phyloP scores from a whole-genome alignment of 345 rosid genomes.

The Citrus australasica region DNA sequence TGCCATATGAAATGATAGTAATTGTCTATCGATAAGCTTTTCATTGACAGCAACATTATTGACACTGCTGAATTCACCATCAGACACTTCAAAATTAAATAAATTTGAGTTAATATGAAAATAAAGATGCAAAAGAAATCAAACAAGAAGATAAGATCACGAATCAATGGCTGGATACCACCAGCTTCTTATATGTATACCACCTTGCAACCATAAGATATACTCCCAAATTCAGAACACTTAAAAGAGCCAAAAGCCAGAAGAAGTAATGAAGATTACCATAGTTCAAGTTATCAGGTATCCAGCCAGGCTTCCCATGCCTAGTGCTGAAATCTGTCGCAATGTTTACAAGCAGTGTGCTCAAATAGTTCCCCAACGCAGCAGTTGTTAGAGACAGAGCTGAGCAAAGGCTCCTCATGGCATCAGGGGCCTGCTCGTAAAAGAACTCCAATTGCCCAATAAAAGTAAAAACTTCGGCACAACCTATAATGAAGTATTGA shows the following conservation, averaged over 20 bases:
- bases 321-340: constrained; percentile 34
- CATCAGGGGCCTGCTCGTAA: constrained; percentile 50
- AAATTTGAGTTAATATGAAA: not conserved
- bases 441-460: constrained; percentile 49
- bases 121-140: not conserved
- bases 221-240: constrained; percentile 15
- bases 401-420: constrained; percentile 51
- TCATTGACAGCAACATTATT: not conserved
- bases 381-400: constrained; percentile 42
- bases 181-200: constrained; percentile 19
- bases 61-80: not conserved
- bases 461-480: constrained; percentile 51
- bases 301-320: constrained; percentile 42
- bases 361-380: constrained; percentile 44
- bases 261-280: constrained; percentile 45
- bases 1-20: not conserved
- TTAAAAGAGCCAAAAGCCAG: constrained; percentile 23
- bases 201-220: constrained; percentile 20
- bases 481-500: constrained; percentile 42
- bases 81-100: not conserved
- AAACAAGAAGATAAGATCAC: not conserved
- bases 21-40: not conserved
- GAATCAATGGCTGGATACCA: not conserved
- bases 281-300: constrained; percentile 48
- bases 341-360: constrained; percentile 37